These are phyloP conservation scores for Cryoendolithus antarcticus DNA, from an alignment of 2,329 filamentous ascomycete species.

Conservation along the genomic window DNA sequence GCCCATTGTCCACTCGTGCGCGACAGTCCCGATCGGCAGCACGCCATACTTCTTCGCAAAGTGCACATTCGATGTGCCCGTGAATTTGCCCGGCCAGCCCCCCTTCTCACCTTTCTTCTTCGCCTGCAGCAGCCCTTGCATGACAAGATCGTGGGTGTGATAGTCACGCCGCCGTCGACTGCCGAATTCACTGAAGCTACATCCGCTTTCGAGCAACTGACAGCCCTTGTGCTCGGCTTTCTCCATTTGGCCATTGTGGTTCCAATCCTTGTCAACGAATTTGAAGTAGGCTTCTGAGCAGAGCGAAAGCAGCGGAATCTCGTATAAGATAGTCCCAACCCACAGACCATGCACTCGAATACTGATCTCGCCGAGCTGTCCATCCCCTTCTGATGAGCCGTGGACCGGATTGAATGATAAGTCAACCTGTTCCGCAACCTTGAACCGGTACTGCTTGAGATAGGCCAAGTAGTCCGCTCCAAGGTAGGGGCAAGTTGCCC, in stretches of 20 bases:
- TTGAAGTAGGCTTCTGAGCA: constrained; percentile 96
- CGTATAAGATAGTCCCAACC: constrained; percentile 94
- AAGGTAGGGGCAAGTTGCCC: constrained; percentile 69
- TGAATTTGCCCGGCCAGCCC: constrained; percentile 59
- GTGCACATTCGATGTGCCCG: constrained; percentile 92
- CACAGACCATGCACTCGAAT: constrained; percentile 71
- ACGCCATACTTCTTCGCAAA: constrained; percentile 88
- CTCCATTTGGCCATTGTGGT: constrained; percentile 73
- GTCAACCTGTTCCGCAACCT: constrained; percentile 66
- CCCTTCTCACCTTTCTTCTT: constrained; percentile 52
- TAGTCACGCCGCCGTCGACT: constrained; percentile 83
- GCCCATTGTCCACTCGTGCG: constrained; percentile 99
- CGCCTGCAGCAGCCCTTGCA: constrained; percentile 72
- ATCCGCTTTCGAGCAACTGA: constrained; percentile 66
- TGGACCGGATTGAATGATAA: constrained; percentile 48
- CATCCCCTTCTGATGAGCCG: constrained; percentile 42
- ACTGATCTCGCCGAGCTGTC: constrained; percentile 54
- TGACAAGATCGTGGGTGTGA: constrained; percentile 84
- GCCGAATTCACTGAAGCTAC: constrained; percentile 87
- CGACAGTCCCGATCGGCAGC: constrained; percentile 74
- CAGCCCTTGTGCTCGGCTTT: constrained; percentile 73
- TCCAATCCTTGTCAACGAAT: constrained; percentile 90
- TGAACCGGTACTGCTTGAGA: constrained; percentile 68
- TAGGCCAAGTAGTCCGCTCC: constrained; percentile 66
- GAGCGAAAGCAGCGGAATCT: constrained; percentile 84